phyloP scores from a whole-genome alignment of 73 alveolate genomes.

The Paraurostyla sp. region DNA sequence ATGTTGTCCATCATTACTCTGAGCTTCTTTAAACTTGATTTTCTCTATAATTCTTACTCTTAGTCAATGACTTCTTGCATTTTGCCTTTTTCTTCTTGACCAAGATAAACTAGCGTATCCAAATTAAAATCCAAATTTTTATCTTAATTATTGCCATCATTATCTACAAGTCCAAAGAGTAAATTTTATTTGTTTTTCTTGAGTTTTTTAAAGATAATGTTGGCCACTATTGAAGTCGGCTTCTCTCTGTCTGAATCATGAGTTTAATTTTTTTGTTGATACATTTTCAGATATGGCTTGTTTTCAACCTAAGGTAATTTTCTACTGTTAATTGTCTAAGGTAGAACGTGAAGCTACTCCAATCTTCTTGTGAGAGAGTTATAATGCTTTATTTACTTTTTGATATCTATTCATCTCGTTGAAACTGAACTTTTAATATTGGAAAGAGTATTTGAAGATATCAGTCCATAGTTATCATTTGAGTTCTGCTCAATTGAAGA shows the following conservation, averaged over 20 bases:
- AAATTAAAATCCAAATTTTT: conserved; percentile 2
- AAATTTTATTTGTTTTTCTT: not conserved
- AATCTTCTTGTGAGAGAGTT: too few species aligned
- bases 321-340: too few species aligned
- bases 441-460: too few species aligned
- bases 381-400: too few species aligned
- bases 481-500: too few species aligned
- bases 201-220: not conserved
- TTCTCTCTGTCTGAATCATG: conserved; percentile 35
- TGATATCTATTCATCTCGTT: too few species aligned
- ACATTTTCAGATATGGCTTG: conserved; percentile 18
- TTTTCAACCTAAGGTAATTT: not conserved
- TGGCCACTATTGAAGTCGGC: conserved; percentile 6
- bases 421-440: too few species aligned
- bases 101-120: conserved; percentile 16
- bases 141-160: not conserved
- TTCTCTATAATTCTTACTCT: not conserved
- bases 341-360: too few species aligned
- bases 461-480: too few species aligned
- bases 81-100: conserved; percentile 12
- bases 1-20: not conserved
- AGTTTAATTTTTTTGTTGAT: not conserved
- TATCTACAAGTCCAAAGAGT: not conserved
- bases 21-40: not conserved
- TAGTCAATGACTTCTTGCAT: conserved; percentile 11